These are phyloP conservation scores for Vitis hybrid DNA, from an alignment of 177 flowering plant genomes.

Conservation along the genomic window DNA sequence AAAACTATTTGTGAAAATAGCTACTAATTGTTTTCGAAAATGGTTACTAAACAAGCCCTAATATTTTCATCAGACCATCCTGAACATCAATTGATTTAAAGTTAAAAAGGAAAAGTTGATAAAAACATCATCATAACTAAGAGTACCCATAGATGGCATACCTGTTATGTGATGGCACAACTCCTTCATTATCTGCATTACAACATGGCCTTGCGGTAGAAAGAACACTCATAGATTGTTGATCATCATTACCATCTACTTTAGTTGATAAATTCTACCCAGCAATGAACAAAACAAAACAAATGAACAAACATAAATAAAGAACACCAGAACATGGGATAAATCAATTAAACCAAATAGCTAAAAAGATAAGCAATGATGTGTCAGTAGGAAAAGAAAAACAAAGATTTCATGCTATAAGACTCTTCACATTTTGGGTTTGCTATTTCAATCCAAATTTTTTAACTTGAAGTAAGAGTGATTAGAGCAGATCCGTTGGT, in stretches of 20 bases:
- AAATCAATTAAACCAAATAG: background rate
- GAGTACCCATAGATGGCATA: constrained; percentile 18
- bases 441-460: background rate
- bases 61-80: background rate
- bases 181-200: constrained; percentile 30
- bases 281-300: constrained; percentile 6
- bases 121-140: background rate
- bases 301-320: constrained; percentile 4
- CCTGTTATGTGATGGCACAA: constrained; percentile 40
- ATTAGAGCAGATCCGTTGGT: background rate
- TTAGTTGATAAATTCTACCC: constrained; percentile 38
- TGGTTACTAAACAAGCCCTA: too few species aligned
- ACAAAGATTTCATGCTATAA: background rate
- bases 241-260: constrained; percentile 45
- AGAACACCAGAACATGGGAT: too few species aligned
- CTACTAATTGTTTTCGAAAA: too few species aligned
- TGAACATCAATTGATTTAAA: background rate
- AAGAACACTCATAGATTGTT: constrained; percentile 24
- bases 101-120: background rate
- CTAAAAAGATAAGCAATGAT: background rate
- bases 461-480: background rate
- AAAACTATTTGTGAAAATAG: too few species aligned
- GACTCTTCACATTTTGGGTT: constrained; percentile 3
- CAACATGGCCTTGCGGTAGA: constrained; percentile 23
- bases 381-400: background rate